Percentiles rank a stretch among this genome's conserved stretches.
Evolutionary conservation across 2,329 filamentous ascomycete genomes (phyloP).

Genomic region (Colletotrichum horii): DNA sequence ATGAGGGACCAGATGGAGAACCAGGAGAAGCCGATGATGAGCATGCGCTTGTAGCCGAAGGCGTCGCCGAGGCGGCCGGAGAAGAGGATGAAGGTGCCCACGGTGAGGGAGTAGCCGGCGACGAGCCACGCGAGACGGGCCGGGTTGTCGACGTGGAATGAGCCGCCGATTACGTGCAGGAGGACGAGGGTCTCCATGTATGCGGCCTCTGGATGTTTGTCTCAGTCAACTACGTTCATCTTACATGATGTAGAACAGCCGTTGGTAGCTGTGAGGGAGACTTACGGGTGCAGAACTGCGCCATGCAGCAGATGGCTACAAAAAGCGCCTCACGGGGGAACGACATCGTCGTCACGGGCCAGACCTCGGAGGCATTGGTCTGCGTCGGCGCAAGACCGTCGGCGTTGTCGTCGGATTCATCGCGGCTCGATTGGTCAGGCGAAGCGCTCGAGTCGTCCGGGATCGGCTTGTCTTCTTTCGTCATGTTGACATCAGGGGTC

Average conservation of each 20-base stretch:
- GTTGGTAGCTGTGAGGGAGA: not conserved
- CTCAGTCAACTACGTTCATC: not conserved
- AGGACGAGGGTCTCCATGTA: constrained; percentile 26
- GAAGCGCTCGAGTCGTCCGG: not conserved
- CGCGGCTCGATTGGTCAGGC: not conserved
- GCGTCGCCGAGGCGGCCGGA: constrained; percentile 63
- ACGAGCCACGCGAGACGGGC: constrained; percentile 61
- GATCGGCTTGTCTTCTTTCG: not conserved
- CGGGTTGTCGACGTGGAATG: constrained; percentile 9
- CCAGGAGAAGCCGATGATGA: constrained; percentile 61
- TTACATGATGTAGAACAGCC: constrained; percentile 9
- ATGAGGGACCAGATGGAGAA: constrained; percentile 59
- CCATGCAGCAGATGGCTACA: constrained; percentile 47
- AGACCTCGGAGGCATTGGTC: not conserved
- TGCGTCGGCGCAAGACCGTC: not conserved
- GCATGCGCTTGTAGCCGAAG: constrained; percentile 62
- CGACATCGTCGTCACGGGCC: constrained; percentile 19
- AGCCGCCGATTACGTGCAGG: constrained; percentile 10
- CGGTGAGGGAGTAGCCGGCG: constrained; percentile 62
- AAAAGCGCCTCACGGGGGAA: constrained; percentile 39
- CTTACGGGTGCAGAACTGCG: constrained; percentile 25
- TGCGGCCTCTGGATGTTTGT: constrained; percentile 34
- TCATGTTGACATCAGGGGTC: constrained; percentile 1
- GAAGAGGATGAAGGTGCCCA: constrained; percentile 64
- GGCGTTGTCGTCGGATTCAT: not conserved